Conservation (phyloP, 345 rosid species). For the Schrenkiella parvula region DNA sequence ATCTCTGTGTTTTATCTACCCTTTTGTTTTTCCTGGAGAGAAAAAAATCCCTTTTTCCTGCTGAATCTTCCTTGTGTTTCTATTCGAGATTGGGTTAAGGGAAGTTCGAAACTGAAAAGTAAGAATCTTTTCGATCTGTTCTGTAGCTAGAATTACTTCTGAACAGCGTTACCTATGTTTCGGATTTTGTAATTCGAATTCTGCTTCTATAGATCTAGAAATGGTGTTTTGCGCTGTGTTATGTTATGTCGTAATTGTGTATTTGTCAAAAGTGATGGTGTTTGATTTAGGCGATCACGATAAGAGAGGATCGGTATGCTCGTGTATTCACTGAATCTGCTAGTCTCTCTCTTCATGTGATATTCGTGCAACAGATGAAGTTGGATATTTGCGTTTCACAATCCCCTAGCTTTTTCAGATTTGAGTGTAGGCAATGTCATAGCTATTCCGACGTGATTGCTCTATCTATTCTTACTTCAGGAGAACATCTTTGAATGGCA, state of each 20-base stretch:
- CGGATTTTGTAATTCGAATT: too few relatives aligned
- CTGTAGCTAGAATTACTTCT: too few relatives aligned
- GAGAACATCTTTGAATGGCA: conserved; percentile 99
- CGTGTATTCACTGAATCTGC: background rate
- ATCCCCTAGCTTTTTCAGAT: background rate
- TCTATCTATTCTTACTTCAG: conserved; percentile 34
- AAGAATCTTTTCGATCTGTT: too few relatives aligned
- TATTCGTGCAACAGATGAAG: background rate
- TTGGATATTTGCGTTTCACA: background rate
- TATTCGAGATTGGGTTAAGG: background rate
- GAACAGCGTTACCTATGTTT: too few relatives aligned
- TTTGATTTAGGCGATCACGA: background rate
- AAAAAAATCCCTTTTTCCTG: background rate
- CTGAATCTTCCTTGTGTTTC: background rate
- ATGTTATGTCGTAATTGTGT: background rate
- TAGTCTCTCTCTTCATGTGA: background rate
- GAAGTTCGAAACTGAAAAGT: background rate
- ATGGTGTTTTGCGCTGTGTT: background rate
- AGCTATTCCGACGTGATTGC: background rate
- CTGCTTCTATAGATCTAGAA: background rate
- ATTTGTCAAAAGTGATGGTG: background rate
- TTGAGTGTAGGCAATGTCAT: background rate
- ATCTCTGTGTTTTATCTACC: too few relatives aligned
- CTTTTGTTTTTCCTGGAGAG: background rate
- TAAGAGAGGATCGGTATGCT: background rate